Evolutionary conservation across 208 protist genomes (phyloP).

Genomic region (Acanthamoeba culbertsoni): DNA sequence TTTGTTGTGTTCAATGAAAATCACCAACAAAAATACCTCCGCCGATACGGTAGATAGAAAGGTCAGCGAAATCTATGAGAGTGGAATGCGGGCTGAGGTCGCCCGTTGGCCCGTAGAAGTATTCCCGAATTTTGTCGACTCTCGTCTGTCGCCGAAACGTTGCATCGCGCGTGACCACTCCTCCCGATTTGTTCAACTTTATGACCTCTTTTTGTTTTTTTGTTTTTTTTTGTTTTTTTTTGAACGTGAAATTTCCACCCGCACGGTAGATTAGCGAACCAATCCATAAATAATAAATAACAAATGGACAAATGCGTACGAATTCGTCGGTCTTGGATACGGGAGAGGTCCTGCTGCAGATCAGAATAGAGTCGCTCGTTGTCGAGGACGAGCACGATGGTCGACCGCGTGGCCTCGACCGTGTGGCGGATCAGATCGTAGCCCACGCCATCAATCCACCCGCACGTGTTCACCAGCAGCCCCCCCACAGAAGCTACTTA

Average conservation of each 20-base stretch:
- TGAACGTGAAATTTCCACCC: background rate
- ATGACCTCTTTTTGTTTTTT: slow-evolving; percentile 48
- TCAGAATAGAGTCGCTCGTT: slow-evolving; percentile 72
- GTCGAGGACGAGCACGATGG: slow-evolving; percentile 55
- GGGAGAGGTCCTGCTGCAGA: slow-evolving; percentile 33
- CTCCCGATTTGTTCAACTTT: slow-evolving; percentile 73
- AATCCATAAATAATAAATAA: background rate
- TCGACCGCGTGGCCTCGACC: slow-evolving; percentile 12
- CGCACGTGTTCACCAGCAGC: slow-evolving; percentile 74
- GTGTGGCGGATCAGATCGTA: slow-evolving; percentile 65
- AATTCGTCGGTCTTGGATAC: background rate
- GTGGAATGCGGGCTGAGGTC: slow-evolving; percentile 63
- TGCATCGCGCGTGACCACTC: slow-evolving; percentile 55
- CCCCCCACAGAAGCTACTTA: slow-evolving; percentile 31
- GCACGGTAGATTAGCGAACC: background rate
- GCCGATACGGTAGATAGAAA: slow-evolving; percentile 65
- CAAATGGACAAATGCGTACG: background rate
- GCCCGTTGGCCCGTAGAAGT: slow-evolving; percentile 71
- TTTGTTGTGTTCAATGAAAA: no score
- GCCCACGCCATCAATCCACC: slow-evolving; percentile 75
- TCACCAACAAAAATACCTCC: no score
- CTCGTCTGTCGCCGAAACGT: slow-evolving; percentile 53
- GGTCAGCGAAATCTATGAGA: slow-evolving; percentile 66
- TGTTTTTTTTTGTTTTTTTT: background rate
- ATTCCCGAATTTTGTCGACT: slow-evolving; percentile 66